phyloP scores from a whole-genome alignment of 2,329 filamentous ascomycete genomes.

The Monilinia laxa region DNA sequence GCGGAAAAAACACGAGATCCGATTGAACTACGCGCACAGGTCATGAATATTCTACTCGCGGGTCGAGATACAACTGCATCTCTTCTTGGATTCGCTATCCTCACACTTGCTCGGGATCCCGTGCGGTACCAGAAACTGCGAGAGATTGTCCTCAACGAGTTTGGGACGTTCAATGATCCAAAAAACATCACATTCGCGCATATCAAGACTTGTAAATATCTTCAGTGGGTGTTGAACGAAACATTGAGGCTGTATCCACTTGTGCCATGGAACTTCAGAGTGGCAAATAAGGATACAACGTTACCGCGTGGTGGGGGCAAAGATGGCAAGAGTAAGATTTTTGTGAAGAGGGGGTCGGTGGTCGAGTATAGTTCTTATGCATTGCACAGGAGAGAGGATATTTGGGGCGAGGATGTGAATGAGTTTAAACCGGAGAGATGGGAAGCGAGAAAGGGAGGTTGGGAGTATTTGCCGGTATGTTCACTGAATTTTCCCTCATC shows the following conservation, averaged over 20 bases:
- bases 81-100: slow-evolving; percentile 44
- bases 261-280: slow-evolving; percentile 53
- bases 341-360: slow-evolving; percentile 37
- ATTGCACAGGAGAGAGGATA: slow-evolving; percentile 42
- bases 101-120: slow-evolving; percentile 40
- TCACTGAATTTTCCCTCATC: slow-evolving; percentile 2
- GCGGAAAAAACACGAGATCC: slow-evolving; percentile 48
- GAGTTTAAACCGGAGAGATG: slow-evolving; percentile 44
- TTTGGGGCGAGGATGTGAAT: slow-evolving; percentile 43
- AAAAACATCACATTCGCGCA: slow-evolving; percentile 34
- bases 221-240: slow-evolving; percentile 39
- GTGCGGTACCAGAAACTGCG: slow-evolving; percentile 47
- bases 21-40: slow-evolving; percentile 50
- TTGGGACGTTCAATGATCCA: slow-evolving; percentile 40
- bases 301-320: slow-evolving; percentile 42
- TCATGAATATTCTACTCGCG: slow-evolving; percentile 55
- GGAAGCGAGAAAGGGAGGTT: slow-evolving; percentile 47
- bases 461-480: slow-evolving; percentile 42
- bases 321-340: slow-evolving; percentile 40
- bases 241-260: slow-evolving; percentile 54
- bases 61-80: slow-evolving; percentile 59
- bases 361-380: slow-evolving; percentile 39
- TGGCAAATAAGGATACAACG: slow-evolving; percentile 38
- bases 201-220: slow-evolving; percentile 37
- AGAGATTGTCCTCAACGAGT: slow-evolving; percentile 42